A percentile compares a stretch with the other conserved stretches of the same genome.
Conservation (phyloP, 306 rosid species). For the Inga laurina region DNA sequence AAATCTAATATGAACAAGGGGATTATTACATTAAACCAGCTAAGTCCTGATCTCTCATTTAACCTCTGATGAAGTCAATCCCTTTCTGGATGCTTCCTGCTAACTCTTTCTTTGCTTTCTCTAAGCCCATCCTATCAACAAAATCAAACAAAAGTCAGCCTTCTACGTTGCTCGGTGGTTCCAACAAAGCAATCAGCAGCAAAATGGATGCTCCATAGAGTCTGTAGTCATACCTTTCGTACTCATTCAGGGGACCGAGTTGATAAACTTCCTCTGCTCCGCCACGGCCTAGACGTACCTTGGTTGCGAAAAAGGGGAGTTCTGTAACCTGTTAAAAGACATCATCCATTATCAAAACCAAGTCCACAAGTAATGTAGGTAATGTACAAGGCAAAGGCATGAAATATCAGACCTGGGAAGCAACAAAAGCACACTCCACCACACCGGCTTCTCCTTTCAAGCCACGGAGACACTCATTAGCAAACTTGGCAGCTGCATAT, state of each 20-base stretch:
- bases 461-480: conserved; percentile 74
- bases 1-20: conserved; percentile 33
- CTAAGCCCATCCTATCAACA: conserved; percentile 58
- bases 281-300: conserved; percentile 78
- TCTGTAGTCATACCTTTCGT: conserved; percentile 61
- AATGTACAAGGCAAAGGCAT: background rate
- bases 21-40: background rate
- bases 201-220: background rate
- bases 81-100: conserved; percentile 73
- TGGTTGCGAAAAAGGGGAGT: conserved; percentile 89
- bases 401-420: conserved; percentile 58
- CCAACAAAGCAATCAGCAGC: conserved; percentile 15
- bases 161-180: background rate
- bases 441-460: conserved; percentile 82
- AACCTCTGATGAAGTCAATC: conserved; percentile 54
- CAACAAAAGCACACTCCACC: conserved; percentile 81
- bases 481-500: conserved; percentile 91
- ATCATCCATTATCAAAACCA: background rate
- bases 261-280: conserved; percentile 81
- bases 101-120: conserved; percentile 71
- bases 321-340: conserved; percentile 68
- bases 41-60: conserved; percentile 18
- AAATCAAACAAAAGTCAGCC: conserved; percentile 11
- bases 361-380: background rate
- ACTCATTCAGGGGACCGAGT: conserved; percentile 82